Evolutionary conservation across 1,139 yeast species (phyloP).

Genomic region (Yamadazyma blattariae): DNA sequence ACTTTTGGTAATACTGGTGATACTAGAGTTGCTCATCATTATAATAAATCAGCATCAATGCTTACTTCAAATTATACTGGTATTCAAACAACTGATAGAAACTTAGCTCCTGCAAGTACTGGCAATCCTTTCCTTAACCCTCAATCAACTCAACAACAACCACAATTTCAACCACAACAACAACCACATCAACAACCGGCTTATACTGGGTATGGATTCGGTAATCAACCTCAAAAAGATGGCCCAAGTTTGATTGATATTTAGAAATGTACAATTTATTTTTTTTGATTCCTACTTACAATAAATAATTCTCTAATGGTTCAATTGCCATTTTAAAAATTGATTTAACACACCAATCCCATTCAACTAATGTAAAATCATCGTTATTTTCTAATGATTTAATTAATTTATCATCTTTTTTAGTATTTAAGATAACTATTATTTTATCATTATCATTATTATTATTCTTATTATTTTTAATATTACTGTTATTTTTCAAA

Average conservation of each 20-base stretch:
- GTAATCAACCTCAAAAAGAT: constrained; percentile 46
- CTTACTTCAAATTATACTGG: constrained; percentile 91
- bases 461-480: too few species aligned
- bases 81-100: constrained; percentile 41
- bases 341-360: constrained; percentile 68
- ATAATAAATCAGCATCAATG: constrained; percentile 76
- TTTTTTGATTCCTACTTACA: not conserved
- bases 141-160: constrained; percentile 35
- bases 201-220: constrained; percentile 93
- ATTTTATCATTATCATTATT: constrained; percentile 11
- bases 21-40: constrained; percentile 88
- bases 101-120: constrained; percentile 42
- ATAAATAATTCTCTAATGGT: constrained; percentile 19
- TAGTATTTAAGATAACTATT: constrained; percentile 34
- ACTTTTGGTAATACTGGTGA: constrained; percentile 96
- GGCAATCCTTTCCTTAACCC: constrained; percentile 78
- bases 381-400: constrained; percentile 33
- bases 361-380: constrained; percentile 43
- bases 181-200: constrained; percentile 26
- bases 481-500: constrained; percentile 4
- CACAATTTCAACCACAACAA: constrained; percentile 12
- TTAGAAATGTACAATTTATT: constrained; percentile 13
- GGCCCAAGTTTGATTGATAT: constrained; percentile 52
- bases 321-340: constrained; percentile 49
- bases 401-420: constrained; percentile 44